Evolutionary conservation across 2,329 filamentous ascomycete species (phyloP).

Genomic region (Alternaria arborescens): DNA sequence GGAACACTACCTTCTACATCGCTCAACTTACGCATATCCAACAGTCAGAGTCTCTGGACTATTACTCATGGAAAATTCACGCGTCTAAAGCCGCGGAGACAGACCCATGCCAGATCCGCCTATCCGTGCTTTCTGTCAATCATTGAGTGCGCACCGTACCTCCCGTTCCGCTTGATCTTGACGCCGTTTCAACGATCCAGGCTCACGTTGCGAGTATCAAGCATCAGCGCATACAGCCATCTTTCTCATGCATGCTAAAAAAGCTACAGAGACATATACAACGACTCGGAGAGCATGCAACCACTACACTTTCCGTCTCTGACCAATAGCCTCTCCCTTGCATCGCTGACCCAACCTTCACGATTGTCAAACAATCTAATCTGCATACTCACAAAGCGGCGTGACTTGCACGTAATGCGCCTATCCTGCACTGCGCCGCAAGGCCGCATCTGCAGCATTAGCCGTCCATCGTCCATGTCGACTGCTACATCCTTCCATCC

Average conservation of each 20-base stretch:
- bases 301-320: conserved; percentile 3
- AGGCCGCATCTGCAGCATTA: conserved; percentile 7
- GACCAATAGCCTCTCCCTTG: conserved; percentile 5
- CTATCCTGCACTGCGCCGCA: conserved; percentile 6
- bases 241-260: not conserved
- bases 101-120: conserved; percentile 13
- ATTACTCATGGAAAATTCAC: conserved; percentile 12
- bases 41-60: conserved; percentile 1
- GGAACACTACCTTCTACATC: not conserved
- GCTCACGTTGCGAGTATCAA: conserved; percentile 1
- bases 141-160: conserved; percentile 18
- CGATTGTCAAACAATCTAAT: conserved; percentile 10
- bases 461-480: conserved; percentile 11
- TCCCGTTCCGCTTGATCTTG: conserved; percentile 18
- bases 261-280: not conserved
- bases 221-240: conserved; percentile 1
- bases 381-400: conserved; percentile 11
- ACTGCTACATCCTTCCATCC: conserved; percentile 14
- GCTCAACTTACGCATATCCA: not conserved
- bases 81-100: conserved; percentile 8
- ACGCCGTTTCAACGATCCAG: conserved; percentile 8
- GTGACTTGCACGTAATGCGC: conserved; percentile 16
- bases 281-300: conserved; percentile 12
- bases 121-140: conserved; percentile 14
- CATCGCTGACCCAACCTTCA: not conserved